Percentiles rank a stretch among this genome's conserved stretches.
These are phyloP conservation scores for Comarum palustre DNA, from an alignment of 306 rosid species.

Conservation along the genomic window DNA sequence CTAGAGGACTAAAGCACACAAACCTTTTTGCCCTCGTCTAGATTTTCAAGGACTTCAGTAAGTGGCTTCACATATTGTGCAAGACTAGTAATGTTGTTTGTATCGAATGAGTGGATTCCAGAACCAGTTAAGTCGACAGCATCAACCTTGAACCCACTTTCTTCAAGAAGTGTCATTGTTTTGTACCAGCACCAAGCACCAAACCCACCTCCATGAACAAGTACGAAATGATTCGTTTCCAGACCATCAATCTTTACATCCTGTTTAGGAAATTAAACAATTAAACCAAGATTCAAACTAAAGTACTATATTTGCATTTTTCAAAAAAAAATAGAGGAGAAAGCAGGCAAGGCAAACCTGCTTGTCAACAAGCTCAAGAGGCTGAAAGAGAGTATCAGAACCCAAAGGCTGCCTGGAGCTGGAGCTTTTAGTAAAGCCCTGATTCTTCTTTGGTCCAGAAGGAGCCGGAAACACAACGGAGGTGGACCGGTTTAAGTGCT, in stretches of 20 bases:
- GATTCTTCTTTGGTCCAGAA: constrained; percentile 4
- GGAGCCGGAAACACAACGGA: constrained; percentile 28
- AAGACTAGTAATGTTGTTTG: constrained; percentile 56
- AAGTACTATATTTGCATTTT: no score
- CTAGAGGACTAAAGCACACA: constrained; percentile 17
- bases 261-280: constrained; percentile 16
- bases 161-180: constrained; percentile 72
- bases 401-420: constrained; percentile 23
- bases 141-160: constrained; percentile 63
- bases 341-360: constrained; percentile 16
- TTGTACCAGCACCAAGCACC: constrained; percentile 97
- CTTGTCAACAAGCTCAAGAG: constrained; percentile 23
- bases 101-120: constrained; percentile 58
- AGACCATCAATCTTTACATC: constrained; percentile 52
- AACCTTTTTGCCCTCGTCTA: constrained; percentile 62
- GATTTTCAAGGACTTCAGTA: constrained; percentile 51
- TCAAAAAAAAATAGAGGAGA: background rate
- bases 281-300: background rate
- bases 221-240: constrained; percentile 64
- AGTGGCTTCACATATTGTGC: constrained; percentile 76
- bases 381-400: constrained; percentile 22
- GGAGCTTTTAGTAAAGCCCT: constrained; percentile 17
- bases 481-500: constrained; percentile 22
- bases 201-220: constrained; percentile 84
- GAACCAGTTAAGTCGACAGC: constrained; percentile 80